Percentiles rank a stretch among this genome's conserved stretches.
Evolutionary conservation across 1,284 basidiomycete genomes (phyloP).

Genomic region (Thelephora terrestris): DNA sequence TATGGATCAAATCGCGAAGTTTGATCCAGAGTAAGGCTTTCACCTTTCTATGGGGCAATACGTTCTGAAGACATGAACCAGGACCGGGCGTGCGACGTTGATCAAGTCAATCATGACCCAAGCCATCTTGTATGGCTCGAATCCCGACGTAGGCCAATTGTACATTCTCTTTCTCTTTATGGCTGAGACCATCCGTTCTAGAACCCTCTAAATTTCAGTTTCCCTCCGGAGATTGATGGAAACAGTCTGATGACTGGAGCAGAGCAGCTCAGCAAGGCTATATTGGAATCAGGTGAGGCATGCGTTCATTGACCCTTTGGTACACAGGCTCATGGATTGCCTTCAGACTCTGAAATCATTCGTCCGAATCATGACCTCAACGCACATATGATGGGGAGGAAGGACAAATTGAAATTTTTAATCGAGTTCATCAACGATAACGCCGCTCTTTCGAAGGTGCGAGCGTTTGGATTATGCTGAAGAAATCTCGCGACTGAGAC

Average conservation of each 20-base stretch:
- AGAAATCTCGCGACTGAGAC: neutral
- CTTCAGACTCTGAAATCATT: conserved; percentile 61
- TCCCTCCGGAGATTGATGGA: conserved; percentile 69
- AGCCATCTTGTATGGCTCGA: conserved; percentile 74
- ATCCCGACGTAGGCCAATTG: conserved; percentile 36
- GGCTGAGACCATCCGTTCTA: conserved; percentile 17
- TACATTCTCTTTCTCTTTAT: conserved; percentile 1
- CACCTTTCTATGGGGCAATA: neutral
- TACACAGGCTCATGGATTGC: neutral
- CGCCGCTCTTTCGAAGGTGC: conserved; percentile 63
- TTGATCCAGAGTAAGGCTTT: conserved; percentile 45
- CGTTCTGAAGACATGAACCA: conserved; percentile 14
- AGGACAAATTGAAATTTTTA: conserved; percentile 70
- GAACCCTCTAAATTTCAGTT: conserved; percentile 81
- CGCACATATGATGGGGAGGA: conserved; percentile 68
- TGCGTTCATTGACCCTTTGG: neutral
- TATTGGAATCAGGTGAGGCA: conserved; percentile 51
- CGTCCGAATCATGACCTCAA: conserved; percentile 73
- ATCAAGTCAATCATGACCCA: conserved; percentile 83
- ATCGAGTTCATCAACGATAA: conserved; percentile 86
- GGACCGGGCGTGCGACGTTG: conserved; percentile 53
- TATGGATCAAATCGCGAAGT: conserved; percentile 45
- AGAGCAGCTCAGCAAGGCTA: conserved; percentile 66
- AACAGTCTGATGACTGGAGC: conserved; percentile 77
- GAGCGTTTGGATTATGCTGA: conserved; percentile 4